A percentile compares a stretch with the other conserved stretches of the same genome.
Conservation (phyloP, 495 filamentous ascomycete genomes). For the Xylaria intraflava region DNA sequence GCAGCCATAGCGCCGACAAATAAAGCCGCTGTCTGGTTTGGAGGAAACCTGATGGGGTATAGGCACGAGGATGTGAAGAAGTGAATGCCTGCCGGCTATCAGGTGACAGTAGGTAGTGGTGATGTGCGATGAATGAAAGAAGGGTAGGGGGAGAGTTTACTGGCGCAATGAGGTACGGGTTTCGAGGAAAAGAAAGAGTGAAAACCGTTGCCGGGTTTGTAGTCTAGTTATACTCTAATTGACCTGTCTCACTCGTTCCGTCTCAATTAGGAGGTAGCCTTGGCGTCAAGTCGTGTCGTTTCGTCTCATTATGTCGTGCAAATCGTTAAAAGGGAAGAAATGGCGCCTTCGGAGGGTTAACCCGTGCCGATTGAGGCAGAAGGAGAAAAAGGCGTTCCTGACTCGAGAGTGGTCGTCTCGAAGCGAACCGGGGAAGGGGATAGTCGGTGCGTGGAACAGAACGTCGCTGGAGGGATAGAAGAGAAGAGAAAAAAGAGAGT, state of each 20-base stretch:
- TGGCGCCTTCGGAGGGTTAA: background rate
- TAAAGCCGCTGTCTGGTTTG: background rate
- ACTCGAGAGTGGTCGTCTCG: background rate
- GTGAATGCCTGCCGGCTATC: no score
- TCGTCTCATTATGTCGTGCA: conserved; percentile 13
- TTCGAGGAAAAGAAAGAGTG: background rate
- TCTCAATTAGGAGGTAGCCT: conserved; percentile 3
- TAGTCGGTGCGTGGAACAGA: background rate
- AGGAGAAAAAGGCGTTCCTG: background rate
- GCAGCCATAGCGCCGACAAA: conserved; percentile 29
- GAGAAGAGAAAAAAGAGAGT: background rate
- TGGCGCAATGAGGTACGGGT: background rate
- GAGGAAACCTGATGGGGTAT: background rate
- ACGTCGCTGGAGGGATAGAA: background rate
- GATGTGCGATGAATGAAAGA: background rate
- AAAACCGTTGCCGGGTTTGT: conserved; percentile 10
- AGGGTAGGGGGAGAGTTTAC: background rate
- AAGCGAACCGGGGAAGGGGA: background rate
- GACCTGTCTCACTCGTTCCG: conserved; percentile 1
- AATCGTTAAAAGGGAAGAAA: conserved; percentile 1
- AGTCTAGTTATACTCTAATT: conserved; percentile 8
- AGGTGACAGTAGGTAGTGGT: no score
- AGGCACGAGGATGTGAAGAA: no score
- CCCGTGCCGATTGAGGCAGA: background rate
- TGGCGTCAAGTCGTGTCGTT: conserved; percentile 6